Percentiles rank a stretch among this genome's conserved stretches.
These are phyloP conservation scores for Suhomyces bribrorum DNA, from an alignment of 1,139 yeast genomes.

Conservation along the genomic window DNA sequence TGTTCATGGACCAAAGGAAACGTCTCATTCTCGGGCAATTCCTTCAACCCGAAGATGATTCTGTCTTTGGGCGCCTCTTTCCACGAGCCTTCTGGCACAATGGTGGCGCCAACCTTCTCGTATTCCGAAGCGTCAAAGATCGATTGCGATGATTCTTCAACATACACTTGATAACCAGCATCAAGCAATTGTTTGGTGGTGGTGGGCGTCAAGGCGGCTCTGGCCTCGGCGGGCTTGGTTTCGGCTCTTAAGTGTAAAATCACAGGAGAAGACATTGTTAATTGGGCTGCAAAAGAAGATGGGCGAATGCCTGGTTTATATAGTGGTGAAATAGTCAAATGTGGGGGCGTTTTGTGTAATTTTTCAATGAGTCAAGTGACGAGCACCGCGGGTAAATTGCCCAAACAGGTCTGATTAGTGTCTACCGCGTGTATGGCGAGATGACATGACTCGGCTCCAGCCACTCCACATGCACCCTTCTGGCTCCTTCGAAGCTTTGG, in stretches of 20 bases:
- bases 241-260: constrained; percentile 88
- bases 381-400: constrained; percentile 9
- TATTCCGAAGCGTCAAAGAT: constrained; percentile 78
- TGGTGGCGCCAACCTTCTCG: constrained; percentile 74
- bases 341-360: constrained; percentile 7
- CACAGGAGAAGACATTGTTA: constrained; percentile 35
- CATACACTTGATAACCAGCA: constrained; percentile 86
- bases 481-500: too few relatives aligned
- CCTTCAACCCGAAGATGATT: constrained; percentile 90
- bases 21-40: constrained; percentile 83
- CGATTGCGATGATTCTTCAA: constrained; percentile 85
- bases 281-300: neutral
- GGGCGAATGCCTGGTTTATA: constrained; percentile 3
- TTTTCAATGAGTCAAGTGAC: constrained; percentile 9
- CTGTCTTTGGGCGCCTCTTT: constrained; percentile 84
- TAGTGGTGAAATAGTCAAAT: constrained; percentile 2
- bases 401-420: too few relatives aligned
- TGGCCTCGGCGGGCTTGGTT: constrained; percentile 93
- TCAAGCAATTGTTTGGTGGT: constrained; percentile 81
- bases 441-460: too few relatives aligned
- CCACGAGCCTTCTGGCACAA: constrained; percentile 96
- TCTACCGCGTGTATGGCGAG: too few relatives aligned
- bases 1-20: constrained; percentile 96
- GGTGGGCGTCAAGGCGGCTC: constrained; percentile 94
- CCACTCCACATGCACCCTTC: too few relatives aligned